These are phyloP conservation scores for Citropsis articulata DNA, from an alignment of 345 rosid species.

Conservation along the genomic window DNA sequence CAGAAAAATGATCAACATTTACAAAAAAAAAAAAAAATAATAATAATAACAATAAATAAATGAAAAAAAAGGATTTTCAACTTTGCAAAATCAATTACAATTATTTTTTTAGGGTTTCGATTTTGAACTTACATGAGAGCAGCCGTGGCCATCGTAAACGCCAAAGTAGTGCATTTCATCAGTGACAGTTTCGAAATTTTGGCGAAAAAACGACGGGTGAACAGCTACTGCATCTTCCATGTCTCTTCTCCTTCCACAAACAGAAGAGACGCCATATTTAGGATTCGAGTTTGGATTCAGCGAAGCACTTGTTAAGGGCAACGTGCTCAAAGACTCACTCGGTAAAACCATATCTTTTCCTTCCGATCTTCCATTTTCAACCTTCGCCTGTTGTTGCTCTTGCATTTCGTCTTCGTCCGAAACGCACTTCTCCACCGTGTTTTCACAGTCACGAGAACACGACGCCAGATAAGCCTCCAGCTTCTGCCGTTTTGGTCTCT, in stretches of 20 bases:
- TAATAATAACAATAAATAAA: no score
- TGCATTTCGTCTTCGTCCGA: not conserved
- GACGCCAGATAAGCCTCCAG: constrained; percentile 21
- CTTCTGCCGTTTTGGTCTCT: constrained; percentile 38
- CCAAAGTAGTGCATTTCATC: constrained; percentile 63
- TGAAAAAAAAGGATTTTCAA: no score
- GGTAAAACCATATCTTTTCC: not conserved
- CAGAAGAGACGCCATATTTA: constrained; percentile 66
- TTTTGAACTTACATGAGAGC: constrained; percentile 56
- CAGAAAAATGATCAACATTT: not conserved
- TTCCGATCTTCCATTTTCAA: constrained; percentile 6
- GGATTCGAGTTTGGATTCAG: constrained; percentile 27
- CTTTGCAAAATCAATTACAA: not conserved
- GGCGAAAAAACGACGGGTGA: constrained; percentile 45
- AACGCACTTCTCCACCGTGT: constrained; percentile 11
- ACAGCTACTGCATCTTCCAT: constrained; percentile 85
- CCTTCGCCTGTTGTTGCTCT: not conserved
- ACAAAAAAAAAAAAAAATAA: no score
- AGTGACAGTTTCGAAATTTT: constrained; percentile 4
- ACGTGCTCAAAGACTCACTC: constrained; percentile 4
- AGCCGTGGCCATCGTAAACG: constrained; percentile 77
- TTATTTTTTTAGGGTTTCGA: no score
- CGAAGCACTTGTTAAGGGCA: not conserved
- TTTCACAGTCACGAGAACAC: constrained; percentile 25
- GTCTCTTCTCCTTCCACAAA: constrained; percentile 79